Percentiles rank a stretch among this genome's conserved stretches.
These are phyloP conservation scores for Coemansia brasiliensis DNA, from an alignment of 192 early-diverging fungal genomes.

Conservation along the genomic window DNA sequence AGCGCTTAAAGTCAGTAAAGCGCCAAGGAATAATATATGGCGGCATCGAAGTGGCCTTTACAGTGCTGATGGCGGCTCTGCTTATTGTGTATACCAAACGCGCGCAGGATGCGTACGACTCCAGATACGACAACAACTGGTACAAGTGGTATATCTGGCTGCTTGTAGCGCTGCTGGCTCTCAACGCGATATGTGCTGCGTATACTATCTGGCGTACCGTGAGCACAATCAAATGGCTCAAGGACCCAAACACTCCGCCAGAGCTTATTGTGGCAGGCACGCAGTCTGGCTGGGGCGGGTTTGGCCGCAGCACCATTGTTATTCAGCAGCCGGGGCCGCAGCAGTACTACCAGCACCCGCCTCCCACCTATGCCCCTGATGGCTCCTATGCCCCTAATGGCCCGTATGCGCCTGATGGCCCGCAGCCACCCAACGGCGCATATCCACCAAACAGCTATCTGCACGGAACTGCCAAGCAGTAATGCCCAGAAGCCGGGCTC, in stretches of 20 bases:
- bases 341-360: conserved; percentile 24
- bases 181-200: conserved; percentile 34
- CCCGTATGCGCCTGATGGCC: neutral
- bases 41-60: conserved; percentile 36
- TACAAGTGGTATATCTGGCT: conserved; percentile 51
- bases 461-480: conserved; percentile 8
- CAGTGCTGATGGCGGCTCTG: conserved; percentile 34
- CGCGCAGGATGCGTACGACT: conserved; percentile 14
- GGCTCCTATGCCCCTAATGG: neutral
- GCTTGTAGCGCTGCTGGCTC: conserved; percentile 46
- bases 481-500: neutral
- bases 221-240: conserved; percentile 30
- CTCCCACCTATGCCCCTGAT: conserved; percentile 20
- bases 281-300: conserved; percentile 15
- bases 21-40: conserved; percentile 34
- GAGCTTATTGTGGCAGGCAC: conserved; percentile 40
- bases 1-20: conserved; percentile 23
- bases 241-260: conserved; percentile 28
- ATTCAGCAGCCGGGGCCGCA: conserved; percentile 14
- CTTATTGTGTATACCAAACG: conserved; percentile 40
- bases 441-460: neutral
- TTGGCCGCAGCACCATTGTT: conserved; percentile 14
- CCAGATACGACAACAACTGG: conserved; percentile 27
- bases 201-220: conserved; percentile 33
- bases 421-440: conserved; percentile 4